These are phyloP conservation scores for Wallacemonas collosoma DNA, from an alignment of 208 protist species.

Conservation along the genomic window DNA sequence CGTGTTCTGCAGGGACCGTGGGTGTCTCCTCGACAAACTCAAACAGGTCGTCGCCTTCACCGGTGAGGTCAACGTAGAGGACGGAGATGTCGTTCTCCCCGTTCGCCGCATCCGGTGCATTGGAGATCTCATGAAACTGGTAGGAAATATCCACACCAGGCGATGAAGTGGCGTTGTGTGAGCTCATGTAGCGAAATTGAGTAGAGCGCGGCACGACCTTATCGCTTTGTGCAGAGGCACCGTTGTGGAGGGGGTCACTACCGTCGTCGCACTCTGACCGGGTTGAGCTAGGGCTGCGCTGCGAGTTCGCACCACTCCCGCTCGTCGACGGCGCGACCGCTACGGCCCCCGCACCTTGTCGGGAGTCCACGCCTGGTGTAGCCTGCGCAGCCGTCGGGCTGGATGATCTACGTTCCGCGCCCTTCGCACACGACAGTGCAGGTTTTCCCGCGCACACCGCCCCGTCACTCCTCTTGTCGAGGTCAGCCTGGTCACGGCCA, in stretches of 20 bases:
- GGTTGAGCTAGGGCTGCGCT: not conserved
- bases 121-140: conserved; percentile 4
- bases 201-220: not conserved
- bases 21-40: not conserved
- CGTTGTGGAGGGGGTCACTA: not conserved
- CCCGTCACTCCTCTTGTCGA: not conserved
- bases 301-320: no score
- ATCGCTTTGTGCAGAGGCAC: not conserved
- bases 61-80: conserved; percentile 1
- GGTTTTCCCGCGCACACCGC: not conserved
- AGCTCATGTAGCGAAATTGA: conserved; percentile 14
- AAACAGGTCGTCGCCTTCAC: conserved; percentile 2
- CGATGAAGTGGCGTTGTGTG: not conserved
- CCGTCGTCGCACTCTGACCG: not conserved
- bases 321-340: no score
- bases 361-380: no score
- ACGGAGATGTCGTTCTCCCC: not conserved
- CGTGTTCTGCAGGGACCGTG: not conserved
- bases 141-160: conserved; percentile 2
- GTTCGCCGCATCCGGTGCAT: not conserved
- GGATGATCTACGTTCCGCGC: no score
- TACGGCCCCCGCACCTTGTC: no score
- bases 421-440: no score
- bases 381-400: no score
- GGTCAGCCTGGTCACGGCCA: no score